These are phyloP conservation scores for Delonix regia DNA, from an alignment of 306 rosid genomes.

Conservation along the genomic window DNA sequence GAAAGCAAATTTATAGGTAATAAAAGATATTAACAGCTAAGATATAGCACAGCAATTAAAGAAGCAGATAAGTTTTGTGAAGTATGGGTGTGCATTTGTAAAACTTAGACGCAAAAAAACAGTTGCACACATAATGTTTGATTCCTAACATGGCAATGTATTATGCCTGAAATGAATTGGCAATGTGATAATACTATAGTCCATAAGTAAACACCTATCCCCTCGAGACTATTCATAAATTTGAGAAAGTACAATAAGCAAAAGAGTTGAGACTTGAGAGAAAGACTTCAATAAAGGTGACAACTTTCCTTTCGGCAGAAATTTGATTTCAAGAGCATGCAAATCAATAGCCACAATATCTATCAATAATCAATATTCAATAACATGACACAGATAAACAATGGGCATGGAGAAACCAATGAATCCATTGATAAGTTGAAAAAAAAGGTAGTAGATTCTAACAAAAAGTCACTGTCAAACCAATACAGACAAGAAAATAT, in stretches of 20 bases:
- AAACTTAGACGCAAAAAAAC: conserved; percentile 20
- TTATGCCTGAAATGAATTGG: background rate
- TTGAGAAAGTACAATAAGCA: conserved; percentile 2
- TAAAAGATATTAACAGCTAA: conserved; percentile 6
- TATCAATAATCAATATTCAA: conserved; percentile 13
- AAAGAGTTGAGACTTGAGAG: conserved; percentile 10
- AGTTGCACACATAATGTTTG: conserved; percentile 14
- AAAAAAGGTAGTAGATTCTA: conserved; percentile 17
- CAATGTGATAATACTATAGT: background rate
- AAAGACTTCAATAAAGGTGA: background rate
- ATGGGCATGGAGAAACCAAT: conserved; percentile 13
- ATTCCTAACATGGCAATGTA: background rate
- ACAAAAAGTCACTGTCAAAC: conserved; percentile 12
- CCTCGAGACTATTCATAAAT: background rate
- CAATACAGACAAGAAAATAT: conserved; percentile 8
- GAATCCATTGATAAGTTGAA: background rate
- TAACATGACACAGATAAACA: conserved; percentile 5
- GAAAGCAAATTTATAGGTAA: conserved; percentile 43
- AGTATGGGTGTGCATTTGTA: conserved; percentile 4
- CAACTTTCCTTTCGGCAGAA: conserved; percentile 22
- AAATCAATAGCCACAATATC: conserved; percentile 4
- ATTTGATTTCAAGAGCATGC: conserved; percentile 4
- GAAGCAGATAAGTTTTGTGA: conserved; percentile 27
- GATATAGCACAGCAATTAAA: background rate
- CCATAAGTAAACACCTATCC: background rate